Evolutionary conservation across 495 filamentous ascomycete genomes (phyloP).

Genomic region (Hypoxylon rickii): DNA sequence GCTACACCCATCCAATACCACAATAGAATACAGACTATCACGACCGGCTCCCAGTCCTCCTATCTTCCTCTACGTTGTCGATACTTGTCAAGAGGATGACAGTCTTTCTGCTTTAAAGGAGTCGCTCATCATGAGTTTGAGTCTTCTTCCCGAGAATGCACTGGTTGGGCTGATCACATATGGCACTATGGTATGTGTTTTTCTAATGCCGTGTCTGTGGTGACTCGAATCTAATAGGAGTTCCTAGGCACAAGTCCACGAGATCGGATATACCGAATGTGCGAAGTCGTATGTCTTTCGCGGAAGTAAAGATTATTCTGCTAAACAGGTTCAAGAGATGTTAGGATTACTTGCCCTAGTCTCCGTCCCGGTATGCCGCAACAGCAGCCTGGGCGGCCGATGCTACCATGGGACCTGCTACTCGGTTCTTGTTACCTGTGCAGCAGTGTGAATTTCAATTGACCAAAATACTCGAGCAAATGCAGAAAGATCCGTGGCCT

Average conservation of each 20-base stretch:
- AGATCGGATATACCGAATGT: slow-evolving; percentile 97
- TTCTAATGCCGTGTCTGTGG: neutral
- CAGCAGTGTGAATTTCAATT: slow-evolving; percentile 98
- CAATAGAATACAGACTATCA: slow-evolving; percentile 95
- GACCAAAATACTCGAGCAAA: slow-evolving; percentile 92
- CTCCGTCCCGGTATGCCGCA: slow-evolving; percentile 79
- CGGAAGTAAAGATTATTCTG: slow-evolving; percentile 94
- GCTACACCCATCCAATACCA: slow-evolving; percentile 90
- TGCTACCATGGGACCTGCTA: slow-evolving; percentile 74
- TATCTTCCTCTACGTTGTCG: slow-evolving; percentile 97
- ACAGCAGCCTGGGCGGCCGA: slow-evolving; percentile 70
- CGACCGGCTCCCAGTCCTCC: slow-evolving; percentile 91
- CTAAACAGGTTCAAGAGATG: slow-evolving; percentile 99
- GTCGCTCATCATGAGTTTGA: slow-evolving; percentile 95
- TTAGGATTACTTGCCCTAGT: slow-evolving; percentile 74
- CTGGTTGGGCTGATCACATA: slow-evolving; percentile 95
- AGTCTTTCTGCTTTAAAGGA: slow-evolving; percentile 95
- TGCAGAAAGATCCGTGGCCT: slow-evolving; percentile 98
- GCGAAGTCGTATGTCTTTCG: slow-evolving; percentile 99
- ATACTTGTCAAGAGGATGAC: slow-evolving; percentile 98
- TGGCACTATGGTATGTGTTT: slow-evolving; percentile 84
- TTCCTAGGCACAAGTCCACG: slow-evolving; percentile 86
- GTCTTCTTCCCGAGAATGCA: slow-evolving; percentile 88
- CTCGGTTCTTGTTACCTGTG: slow-evolving; percentile 91
- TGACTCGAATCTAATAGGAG: slow-evolving; percentile 39